These are phyloP conservation scores for Geotrichum reessii DNA, from an alignment of 1,139 yeast species.

Conservation along the genomic window DNA sequence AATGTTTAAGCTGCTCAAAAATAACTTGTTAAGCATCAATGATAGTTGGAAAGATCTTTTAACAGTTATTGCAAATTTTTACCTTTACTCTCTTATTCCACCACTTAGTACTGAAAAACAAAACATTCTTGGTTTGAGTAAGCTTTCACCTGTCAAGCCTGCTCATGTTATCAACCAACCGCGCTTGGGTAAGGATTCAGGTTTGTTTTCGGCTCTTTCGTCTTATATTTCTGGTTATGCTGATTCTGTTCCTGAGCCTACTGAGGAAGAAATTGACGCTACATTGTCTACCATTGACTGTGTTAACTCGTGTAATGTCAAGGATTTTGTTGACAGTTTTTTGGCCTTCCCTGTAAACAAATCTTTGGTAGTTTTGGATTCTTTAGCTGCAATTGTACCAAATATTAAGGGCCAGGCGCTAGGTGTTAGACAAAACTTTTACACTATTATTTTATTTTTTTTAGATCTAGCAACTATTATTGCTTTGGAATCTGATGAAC, in stretches of 20 bases:
- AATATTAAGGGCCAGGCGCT: constrained; percentile 24
- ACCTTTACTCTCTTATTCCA: constrained; percentile 69
- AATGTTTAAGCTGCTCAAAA: constrained; percentile 66
- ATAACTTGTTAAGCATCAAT: constrained; percentile 44
- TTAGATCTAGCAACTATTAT: constrained; percentile 27
- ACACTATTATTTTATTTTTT: constrained; percentile 20
- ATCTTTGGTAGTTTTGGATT: not conserved
- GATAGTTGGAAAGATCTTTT: constrained; percentile 54
- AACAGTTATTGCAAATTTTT: constrained; percentile 56
- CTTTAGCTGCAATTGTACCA: constrained; percentile 29
- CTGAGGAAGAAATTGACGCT: constrained; percentile 84
- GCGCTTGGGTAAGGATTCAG: constrained; percentile 58
- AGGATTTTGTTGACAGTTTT: constrained; percentile 42
- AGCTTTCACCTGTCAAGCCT: constrained; percentile 59
- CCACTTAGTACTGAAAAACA: constrained; percentile 64
- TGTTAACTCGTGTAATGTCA: constrained; percentile 58
- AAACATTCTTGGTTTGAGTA: constrained; percentile 22
- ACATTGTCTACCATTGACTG: constrained; percentile 81
- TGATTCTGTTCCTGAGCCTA: constrained; percentile 86
- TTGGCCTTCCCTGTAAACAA: constrained; percentile 9
- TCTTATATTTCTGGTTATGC: constrained; percentile 83
- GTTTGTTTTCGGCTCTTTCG: constrained; percentile 82
- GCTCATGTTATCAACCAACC: constrained; percentile 57
- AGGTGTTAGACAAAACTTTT: constrained; percentile 23
- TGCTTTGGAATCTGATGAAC: constrained; percentile 20